A percentile compares a stretch with the other conserved stretches of the same genome.
Evolutionary conservation across 176 grass and related monocot genomes (phyloP).

Genomic region (Eleusine indica): DNA sequence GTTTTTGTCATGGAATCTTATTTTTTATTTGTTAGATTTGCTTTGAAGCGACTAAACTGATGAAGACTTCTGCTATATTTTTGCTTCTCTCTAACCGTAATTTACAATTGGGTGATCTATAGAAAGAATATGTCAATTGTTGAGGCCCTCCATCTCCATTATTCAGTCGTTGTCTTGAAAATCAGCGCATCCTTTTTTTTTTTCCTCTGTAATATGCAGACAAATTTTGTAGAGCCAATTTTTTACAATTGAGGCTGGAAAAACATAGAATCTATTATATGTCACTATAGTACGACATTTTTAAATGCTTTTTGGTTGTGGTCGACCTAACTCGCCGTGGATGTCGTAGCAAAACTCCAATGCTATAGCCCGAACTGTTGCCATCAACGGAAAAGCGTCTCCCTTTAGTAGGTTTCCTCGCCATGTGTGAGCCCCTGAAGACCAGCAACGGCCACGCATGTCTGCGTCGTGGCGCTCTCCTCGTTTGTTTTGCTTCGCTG

Average conservation of each 20-base stretch:
- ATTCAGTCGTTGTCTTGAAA: too few relatives aligned
- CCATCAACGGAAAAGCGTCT: conserved; percentile 27
- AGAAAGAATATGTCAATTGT: background rate
- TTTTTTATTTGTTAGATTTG: too few relatives aligned
- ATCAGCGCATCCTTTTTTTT: too few relatives aligned
- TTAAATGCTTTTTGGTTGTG: background rate
- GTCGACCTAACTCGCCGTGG: background rate
- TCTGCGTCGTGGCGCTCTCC: background rate
- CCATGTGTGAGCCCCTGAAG: conserved; percentile 30
- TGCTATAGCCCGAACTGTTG: background rate
- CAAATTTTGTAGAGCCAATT: background rate
- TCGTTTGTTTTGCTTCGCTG: background rate
- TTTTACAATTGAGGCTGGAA: too few relatives aligned
- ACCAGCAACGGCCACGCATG: background rate
- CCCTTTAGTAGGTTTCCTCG: conserved; percentile 32
- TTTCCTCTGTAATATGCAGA: background rate
- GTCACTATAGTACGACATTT: background rate
- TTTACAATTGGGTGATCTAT: too few relatives aligned
- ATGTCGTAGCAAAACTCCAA: conserved; percentile 20
- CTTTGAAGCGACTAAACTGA: too few relatives aligned
- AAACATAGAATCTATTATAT: background rate
- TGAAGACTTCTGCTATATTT: too few relatives aligned
- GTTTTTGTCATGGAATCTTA: background rate
- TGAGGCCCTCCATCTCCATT: too few relatives aligned
- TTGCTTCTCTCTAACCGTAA: too few relatives aligned